A percentile compares a stretch with the other conserved stretches of the same genome.
These are phyloP conservation scores for Bruguiera gymnorhiza DNA, from an alignment of 345 rosid genomes.

Conservation along the genomic window DNA sequence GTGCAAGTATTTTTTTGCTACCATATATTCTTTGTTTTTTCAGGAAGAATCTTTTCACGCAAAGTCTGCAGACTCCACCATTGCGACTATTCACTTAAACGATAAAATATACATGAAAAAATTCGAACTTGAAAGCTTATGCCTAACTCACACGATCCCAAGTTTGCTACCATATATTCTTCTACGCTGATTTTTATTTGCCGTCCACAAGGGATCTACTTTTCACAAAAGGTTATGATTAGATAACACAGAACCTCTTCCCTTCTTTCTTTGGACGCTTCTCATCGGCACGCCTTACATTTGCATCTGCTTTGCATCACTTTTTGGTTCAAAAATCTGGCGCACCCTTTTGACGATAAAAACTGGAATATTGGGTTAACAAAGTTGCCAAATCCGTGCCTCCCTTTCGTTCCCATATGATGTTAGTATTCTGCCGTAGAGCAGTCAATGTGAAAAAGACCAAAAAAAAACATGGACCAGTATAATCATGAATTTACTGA, in stretches of 20 bases:
- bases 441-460: background rate
- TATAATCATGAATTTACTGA: background rate
- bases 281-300: background rate
- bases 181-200: background rate
- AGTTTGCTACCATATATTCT: background rate
- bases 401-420: no score
- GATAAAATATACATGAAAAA: no score
- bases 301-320: conserved; percentile 19
- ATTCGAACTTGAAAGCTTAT: no score
- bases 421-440: no score
- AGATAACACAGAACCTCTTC: conserved; percentile 17
- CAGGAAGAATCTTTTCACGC: no score
- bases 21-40: no score
- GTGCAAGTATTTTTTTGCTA: background rate
- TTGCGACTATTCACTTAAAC: no score
- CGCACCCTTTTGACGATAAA: conserved; percentile 21
- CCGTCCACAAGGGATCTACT: conserved; percentile 13
- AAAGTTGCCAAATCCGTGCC: no score
- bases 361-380: no score
- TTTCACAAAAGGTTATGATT: conserved; percentile 14
- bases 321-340: conserved; percentile 27
- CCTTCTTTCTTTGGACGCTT: conserved; percentile 32
- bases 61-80: no score
- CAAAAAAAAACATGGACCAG: background rate
- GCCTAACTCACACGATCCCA: no score